Base-by-base conservation (phyloP, 331 rosid species). In the Malus hybrid region DNA sequence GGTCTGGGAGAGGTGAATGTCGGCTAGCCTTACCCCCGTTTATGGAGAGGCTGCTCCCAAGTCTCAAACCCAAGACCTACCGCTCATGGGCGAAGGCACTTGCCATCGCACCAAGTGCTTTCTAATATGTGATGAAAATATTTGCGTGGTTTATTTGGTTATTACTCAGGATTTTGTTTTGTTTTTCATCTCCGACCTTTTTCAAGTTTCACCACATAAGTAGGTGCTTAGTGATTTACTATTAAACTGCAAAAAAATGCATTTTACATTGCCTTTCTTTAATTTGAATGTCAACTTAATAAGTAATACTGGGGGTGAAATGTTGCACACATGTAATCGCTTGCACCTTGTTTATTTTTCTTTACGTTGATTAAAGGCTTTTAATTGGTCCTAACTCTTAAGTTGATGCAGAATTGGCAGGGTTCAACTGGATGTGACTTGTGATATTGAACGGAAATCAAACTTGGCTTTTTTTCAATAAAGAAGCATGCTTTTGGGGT, bases 371-470 rank as follows among this genome's bases (percentile, higher is more conserved):
- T 27, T 7, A n/a, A 34, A 34, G 68, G 68, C 60, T 75, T 76
- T 64, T 80, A 73, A 81, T 24, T 33, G 74, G 75, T 65, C 34
- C 57, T 28, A 54, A 34, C 29, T 54, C 54, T 73, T 29, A 29
- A 27, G 39, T 24, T 80, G 69, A 55, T 81, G 18, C 69, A 71
- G 48, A 73, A 77, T 74, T 48, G 80, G 80, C 82, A 83, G 89
- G 86, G 73, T 24, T 24, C 24, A 70, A 71, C 77, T 75, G 80
- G 78, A 68, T 69, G 55, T 32, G 60, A 63, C 52, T 69, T 10
- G 68, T 77, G 57, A 71, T 69, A 70, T 54, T 22, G 64, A 10
- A 59, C 32, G 28, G 73, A 44, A 79, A 68, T 63, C 56, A 69
- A 16, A 74, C 67, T 67, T 73, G 81, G 69, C 36, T 65, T 13